Percentiles rank a stretch among this genome's conserved stretches.
Evolutionary conservation across 2,329 filamentous ascomycete species (phyloP).

Genomic region (Sporothrix luriei): DNA sequence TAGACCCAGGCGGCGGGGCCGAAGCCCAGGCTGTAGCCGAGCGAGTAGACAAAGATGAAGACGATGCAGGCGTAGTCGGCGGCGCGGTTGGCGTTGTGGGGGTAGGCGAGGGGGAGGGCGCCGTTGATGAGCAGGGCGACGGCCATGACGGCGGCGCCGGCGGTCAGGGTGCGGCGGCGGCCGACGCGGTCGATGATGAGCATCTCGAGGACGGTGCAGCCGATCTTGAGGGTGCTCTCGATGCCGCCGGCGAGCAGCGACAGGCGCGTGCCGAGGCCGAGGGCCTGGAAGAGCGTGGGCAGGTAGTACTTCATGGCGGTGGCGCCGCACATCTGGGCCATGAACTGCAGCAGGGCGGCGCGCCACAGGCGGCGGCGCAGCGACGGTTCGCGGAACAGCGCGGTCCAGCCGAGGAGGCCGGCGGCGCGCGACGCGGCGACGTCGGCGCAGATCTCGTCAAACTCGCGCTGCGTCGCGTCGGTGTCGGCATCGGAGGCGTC

Average conservation of each 20-base stretch:
- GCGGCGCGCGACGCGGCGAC: slow-evolving; percentile 46
- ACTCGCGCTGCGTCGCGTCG: slow-evolving; percentile 48
- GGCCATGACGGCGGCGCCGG: slow-evolving; percentile 57
- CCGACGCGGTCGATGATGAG: slow-evolving; percentile 58
- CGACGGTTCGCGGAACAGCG: slow-evolving; percentile 52
- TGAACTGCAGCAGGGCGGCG: slow-evolving; percentile 59
- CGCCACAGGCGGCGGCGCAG: slow-evolving; percentile 60
- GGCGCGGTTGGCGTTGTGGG: slow-evolving; percentile 51
- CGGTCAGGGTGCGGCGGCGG: slow-evolving; percentile 52
- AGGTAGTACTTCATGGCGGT: slow-evolving; percentile 65
- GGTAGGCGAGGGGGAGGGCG: slow-evolving; percentile 54
- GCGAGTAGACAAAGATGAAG: slow-evolving; percentile 61
- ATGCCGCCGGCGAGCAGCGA: slow-evolving; percentile 58
- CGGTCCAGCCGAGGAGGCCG: slow-evolving; percentile 47
- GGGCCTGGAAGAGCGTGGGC: slow-evolving; percentile 54
- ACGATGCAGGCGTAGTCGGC: slow-evolving; percentile 56
- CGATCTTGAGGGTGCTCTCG: slow-evolving; percentile 61
- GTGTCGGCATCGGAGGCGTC: too few species aligned
- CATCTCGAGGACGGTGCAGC: slow-evolving; percentile 59
- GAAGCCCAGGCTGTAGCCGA: slow-evolving; percentile 61
- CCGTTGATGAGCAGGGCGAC: slow-evolving; percentile 59
- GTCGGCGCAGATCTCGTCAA: slow-evolving; percentile 52
- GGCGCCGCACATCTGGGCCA: slow-evolving; percentile 63
- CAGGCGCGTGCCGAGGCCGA: slow-evolving; percentile 53
- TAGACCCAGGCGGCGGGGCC: slow-evolving; percentile 63